Evolutionary conservation across 2,329 filamentous ascomycete genomes (phyloP).

Genomic region (Xylariomycetidae sp.): DNA sequence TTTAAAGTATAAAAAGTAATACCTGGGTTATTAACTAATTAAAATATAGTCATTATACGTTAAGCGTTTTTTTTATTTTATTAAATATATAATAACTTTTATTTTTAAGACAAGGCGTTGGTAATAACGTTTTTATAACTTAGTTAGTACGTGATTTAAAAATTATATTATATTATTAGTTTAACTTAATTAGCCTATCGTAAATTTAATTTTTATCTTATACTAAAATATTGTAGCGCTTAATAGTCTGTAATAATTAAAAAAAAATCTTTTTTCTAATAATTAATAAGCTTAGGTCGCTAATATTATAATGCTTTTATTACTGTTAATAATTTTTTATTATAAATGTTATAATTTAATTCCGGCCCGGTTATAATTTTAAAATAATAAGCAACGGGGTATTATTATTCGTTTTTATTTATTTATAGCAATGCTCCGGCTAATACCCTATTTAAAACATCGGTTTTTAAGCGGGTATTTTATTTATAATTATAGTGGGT

Average conservation of each 20-base stretch:
- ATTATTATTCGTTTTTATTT: neutral
- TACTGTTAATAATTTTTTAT: neutral
- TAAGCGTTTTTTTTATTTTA: no score
- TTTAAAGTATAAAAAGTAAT: no score
- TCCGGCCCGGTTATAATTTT: neutral
- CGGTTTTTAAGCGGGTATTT: neutral
- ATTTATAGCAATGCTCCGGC: neutral
- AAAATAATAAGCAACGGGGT: neutral
- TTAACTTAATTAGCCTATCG: no score
- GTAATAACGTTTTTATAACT: no score
- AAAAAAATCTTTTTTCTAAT: neutral
- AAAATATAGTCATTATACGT: no score
- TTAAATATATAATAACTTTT: no score
- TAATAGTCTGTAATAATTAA: neutral
- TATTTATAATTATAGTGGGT: neutral
- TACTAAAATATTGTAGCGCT: neutral
- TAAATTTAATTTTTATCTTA: neutral
- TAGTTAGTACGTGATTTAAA: no score
- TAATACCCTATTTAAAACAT: neutral
- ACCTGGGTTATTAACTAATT: no score
- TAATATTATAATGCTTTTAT: neutral
- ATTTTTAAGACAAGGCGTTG: no score
- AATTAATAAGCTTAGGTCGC: neutral
- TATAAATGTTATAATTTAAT: neutral
- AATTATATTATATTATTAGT: no score